Base-by-base conservation (phyloP, 2,329 filamentous ascomycete genomes). In the Pseudocercospora fuligena region DNA sequence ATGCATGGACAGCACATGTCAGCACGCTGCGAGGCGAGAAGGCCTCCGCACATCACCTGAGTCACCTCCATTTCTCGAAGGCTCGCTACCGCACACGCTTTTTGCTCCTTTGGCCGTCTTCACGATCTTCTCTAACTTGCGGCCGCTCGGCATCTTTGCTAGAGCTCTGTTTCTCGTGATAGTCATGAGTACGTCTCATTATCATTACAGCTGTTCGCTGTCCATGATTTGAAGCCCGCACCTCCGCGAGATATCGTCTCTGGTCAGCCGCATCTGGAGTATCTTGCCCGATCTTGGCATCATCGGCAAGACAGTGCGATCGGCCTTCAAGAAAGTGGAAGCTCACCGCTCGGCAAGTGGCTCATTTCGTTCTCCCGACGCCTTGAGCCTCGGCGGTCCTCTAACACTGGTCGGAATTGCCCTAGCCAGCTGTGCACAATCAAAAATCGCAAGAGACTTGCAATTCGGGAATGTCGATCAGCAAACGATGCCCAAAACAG, bases 21-120 rank as follows among this genome's bases (percentile, higher is more conserved):
- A 46, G 53, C 63, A 64, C 63, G 63, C 56, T 56, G 40, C 56
- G 62, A 64, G 53, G 62, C 62, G 62, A 64, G 54, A 53, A 53
- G 19, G 19, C 51, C 21, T 25, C 51, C 21, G 49, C 46, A 33
- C 46, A 21, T 53, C 43, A 23, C 56, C 57, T 23, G 25, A 19
- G 56, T 36, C 51, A 29, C 14, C 25, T 54, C 21, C 63, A 23
- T 51, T 25, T 54, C 21, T 27, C 43, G 43, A 51, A 29, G 43
- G 31, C 47, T 60, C 63, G 63, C 61, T 65, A 61, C 56, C 57
- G 43, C 21, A n/a, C 63, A 29, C 54, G 43, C 56, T 61, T 65
- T 60, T 65, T 65, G 63, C 36, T 65, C 63, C 63, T 61, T 36
- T 31, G 11, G 29, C 51, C 31, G 16, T 29, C 62, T 53, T 46